Evolutionary conservation across 306 rosid species (phyloP).

Genomic region (Rosa lucieae): DNA sequence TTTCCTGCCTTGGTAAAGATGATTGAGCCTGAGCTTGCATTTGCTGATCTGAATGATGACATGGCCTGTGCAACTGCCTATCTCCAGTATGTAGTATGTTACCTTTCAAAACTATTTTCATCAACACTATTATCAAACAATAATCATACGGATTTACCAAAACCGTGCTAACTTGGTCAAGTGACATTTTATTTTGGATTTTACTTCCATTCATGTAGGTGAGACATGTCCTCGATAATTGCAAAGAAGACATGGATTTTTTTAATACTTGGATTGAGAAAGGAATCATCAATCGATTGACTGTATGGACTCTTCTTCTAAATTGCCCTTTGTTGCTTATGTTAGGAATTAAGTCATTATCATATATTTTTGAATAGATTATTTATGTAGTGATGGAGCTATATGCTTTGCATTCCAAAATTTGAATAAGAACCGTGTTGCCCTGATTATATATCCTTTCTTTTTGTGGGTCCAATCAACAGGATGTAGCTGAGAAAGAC

Average conservation of each 20-base stretch:
- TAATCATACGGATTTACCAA: slow-evolving; percentile 20
- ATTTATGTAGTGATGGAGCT: not conserved
- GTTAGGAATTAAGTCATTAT: slow-evolving; percentile 26
- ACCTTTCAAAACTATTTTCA: slow-evolving; percentile 35
- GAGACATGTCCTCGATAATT: slow-evolving; percentile 70
- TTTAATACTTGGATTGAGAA: slow-evolving; percentile 91
- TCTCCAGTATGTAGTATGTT: slow-evolving; percentile 96
- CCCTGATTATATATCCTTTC: slow-evolving; percentile 13
- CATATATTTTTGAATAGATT: not conserved
- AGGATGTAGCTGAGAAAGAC: slow-evolving; percentile 77
- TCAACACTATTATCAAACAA: slow-evolving; percentile 18
- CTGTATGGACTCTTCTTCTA: slow-evolving; percentile 68
- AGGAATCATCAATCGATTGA: slow-evolving; percentile 83
- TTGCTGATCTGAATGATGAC: slow-evolving; percentile 94
- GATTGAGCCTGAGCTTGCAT: slow-evolving; percentile 98
- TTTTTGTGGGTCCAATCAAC: slow-evolving; percentile 35
- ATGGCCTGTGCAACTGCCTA: slow-evolving; percentile 99
- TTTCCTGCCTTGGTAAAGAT: slow-evolving; percentile 47
- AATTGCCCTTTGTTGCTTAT: slow-evolving; percentile 22
- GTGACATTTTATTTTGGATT: slow-evolving; percentile 2
- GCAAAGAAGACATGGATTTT: slow-evolving; percentile 98
- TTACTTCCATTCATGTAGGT: slow-evolving; percentile 51
- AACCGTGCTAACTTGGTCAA: slow-evolving; percentile 11
- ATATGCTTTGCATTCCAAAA: not conserved
- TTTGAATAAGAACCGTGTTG: not conserved